Conservation (phyloP, 2,329 filamentous ascomycete species). For the Cryphonectria radicalis region DNA sequence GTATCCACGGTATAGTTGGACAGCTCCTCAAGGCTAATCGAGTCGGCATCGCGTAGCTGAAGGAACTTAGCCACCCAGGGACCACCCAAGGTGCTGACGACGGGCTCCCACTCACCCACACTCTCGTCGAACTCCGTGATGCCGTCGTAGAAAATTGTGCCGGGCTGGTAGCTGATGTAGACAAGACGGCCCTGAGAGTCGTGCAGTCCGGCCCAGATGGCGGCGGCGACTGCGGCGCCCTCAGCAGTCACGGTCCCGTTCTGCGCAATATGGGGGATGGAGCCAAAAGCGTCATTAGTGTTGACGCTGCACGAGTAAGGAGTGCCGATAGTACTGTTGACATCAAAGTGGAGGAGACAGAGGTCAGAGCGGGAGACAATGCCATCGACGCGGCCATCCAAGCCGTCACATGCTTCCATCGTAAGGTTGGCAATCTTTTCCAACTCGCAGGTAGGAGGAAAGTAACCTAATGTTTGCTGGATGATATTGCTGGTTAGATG, state of each 20-base stretch:
- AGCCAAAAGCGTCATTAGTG: constrained; percentile 26
- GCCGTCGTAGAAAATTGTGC: constrained; percentile 37
- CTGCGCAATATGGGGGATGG: constrained; percentile 36
- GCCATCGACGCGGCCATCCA: constrained; percentile 47
- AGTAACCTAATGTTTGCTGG: constrained; percentile 44
- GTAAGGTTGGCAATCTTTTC: constrained; percentile 56
- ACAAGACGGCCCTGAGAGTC: constrained; percentile 40
- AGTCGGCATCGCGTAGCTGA: neutral
- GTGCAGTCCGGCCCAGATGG: constrained; percentile 40
- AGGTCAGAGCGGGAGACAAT: constrained; percentile 46
- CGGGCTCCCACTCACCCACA: neutral
- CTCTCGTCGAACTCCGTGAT: neutral
- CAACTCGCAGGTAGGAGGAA: constrained; percentile 44
- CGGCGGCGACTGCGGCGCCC: constrained; percentile 39
- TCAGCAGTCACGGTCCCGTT: constrained; percentile 41
- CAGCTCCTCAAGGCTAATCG: constrained; percentile 26
- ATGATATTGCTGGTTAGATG: constrained; percentile 38
- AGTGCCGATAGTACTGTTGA: constrained; percentile 38
- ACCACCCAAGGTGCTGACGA: neutral
- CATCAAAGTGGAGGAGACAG: constrained; percentile 42
- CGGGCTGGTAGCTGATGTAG: constrained; percentile 43
- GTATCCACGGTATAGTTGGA: constrained; percentile 33
- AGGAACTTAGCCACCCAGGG: neutral
- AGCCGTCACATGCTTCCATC: constrained; percentile 51
- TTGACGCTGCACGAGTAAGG: constrained; percentile 45